phyloP scores from a whole-genome alignment of 208 protist genomes.

The Tritrichomonas foetus region DNA sequence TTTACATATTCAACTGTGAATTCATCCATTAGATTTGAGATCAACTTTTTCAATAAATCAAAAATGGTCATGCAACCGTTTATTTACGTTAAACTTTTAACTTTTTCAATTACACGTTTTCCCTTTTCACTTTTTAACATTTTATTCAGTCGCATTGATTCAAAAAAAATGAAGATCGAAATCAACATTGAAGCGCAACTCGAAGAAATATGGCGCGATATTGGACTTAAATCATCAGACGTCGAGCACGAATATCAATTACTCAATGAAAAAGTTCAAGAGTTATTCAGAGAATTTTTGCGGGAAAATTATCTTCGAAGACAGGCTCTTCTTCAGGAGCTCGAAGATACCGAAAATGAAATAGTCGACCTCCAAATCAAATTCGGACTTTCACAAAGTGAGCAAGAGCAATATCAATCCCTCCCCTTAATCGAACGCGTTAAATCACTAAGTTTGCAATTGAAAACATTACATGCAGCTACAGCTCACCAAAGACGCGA shows the following conservation, averaged over 20 bases:
- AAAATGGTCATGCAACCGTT: too few relatives aligned
- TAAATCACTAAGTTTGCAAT: too few relatives aligned
- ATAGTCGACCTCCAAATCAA: neutral
- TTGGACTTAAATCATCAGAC: neutral
- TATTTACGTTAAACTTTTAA: too few relatives aligned
- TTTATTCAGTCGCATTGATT: too few relatives aligned
- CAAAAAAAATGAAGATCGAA: conserved; percentile 27
- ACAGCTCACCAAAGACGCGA: neutral
- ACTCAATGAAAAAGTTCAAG: neutral
- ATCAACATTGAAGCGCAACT: neutral
- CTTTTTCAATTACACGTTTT: too few relatives aligned
- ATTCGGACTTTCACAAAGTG: neutral
- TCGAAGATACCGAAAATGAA: neutral
- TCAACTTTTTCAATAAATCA: too few relatives aligned
- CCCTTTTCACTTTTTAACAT: too few relatives aligned
- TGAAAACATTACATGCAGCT: neutral
- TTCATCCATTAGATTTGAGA: too few relatives aligned
- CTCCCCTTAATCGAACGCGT: neutral
- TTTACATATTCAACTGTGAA: too few relatives aligned
- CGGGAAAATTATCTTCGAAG: neutral
- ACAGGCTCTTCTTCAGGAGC: neutral
- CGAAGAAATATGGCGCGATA: neutral
- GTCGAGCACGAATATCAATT: neutral
- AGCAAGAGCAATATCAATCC: neutral
- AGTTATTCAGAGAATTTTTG: neutral